Evolutionary conservation across 78 protist genomes (phyloP), one percentile per base, ranked within the genome.

Genomic region (Dictyostelium firmibasis): DNA sequence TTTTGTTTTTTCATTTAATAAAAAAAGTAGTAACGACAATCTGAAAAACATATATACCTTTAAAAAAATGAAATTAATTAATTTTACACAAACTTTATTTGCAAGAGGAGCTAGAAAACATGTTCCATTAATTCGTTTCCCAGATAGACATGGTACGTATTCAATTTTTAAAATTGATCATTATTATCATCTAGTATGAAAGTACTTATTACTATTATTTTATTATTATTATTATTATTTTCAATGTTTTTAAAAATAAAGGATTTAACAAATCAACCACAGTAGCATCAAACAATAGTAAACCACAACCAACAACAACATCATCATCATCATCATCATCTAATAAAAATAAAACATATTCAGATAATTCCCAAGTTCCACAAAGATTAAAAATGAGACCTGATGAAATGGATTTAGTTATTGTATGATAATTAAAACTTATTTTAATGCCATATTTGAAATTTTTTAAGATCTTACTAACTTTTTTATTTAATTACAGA

Each of bases 121-220:
- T 89, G 87, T 81, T 25, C 94, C 94, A 25, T 70, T 81, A 6
- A 89, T 89, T 50, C 74, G 67, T 79, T 89, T 89, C 82, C 94
- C 94, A 81, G 85, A 81, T 44, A 89, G 94, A 89, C 47, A 43
- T 64, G 85, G 93, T 88, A 88, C 9, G 25, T 27, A 41, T n/a
- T 81, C 14, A 41, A 27, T 50, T 3, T 13, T 4, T 6, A 25
- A 6, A 11, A 2, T 74, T 74, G 0, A 74, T 74, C 25, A 31
- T n/a, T 20, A 38, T 16, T 3, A 33, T 6, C 13, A 41, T n/a
- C 88, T 2, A 62, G 13, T 11, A 27, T 6, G 2, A 13, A 64
- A 23, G 13, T 14, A 35, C 27, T n/a, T 13, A 83, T 20, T 25
- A 62, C n/a, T n/a, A 18, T 6, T 1, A 50, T 81, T 7, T 14